Percentiles rank a stretch among this genome's conserved stretches.
Evolutionary conservation across 345 rosid genomes (phyloP).

Genomic region (Fremontodendron californicum): DNA sequence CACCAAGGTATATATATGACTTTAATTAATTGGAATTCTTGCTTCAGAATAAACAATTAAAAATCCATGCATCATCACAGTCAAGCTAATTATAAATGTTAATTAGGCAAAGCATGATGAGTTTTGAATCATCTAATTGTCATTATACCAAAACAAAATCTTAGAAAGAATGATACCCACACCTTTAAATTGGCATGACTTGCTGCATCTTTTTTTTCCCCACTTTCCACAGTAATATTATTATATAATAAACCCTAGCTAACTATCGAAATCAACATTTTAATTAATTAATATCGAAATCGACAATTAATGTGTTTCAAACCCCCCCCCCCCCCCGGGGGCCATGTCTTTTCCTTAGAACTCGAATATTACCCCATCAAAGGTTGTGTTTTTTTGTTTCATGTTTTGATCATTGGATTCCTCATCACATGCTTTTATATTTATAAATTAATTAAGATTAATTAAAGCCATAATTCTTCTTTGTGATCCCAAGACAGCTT

Average conservation of each 20-base stretch:
- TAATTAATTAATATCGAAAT: slow-evolving; percentile 6
- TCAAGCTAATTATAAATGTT: neutral
- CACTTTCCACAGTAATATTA: neutral
- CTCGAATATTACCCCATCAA: slow-evolving; percentile 32
- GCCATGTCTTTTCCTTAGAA: slow-evolving; percentile 30
- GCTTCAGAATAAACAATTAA: neutral
- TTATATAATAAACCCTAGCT: neutral
- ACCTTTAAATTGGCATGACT: slow-evolving; percentile 20
- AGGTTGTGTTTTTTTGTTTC: slow-evolving; percentile 35
- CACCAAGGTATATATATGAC: neutral
- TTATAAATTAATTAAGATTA: neutral
- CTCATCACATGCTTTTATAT: slow-evolving; percentile 32
- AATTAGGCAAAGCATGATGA: neutral
- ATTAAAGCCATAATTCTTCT: slow-evolving; percentile 12
- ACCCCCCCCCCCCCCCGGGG: neutral
- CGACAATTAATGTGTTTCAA: slow-evolving; percentile 20
- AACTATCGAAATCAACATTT: slow-evolving; percentile 9
- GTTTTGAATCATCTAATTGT: neutral
- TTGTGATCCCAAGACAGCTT: slow-evolving; percentile 30
- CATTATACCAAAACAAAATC: slow-evolving; percentile 12
- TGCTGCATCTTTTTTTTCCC: neutral
- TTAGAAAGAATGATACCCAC: slow-evolving; percentile 15
- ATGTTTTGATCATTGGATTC: slow-evolving; percentile 42
- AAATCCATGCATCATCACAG: neutral
- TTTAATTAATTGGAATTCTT: neutral